Evolutionary conservation across 768 basidiomycete species (phyloP), one percentile per base, ranked within the genome.

Genomic region (Kwoniella sp.): DNA sequence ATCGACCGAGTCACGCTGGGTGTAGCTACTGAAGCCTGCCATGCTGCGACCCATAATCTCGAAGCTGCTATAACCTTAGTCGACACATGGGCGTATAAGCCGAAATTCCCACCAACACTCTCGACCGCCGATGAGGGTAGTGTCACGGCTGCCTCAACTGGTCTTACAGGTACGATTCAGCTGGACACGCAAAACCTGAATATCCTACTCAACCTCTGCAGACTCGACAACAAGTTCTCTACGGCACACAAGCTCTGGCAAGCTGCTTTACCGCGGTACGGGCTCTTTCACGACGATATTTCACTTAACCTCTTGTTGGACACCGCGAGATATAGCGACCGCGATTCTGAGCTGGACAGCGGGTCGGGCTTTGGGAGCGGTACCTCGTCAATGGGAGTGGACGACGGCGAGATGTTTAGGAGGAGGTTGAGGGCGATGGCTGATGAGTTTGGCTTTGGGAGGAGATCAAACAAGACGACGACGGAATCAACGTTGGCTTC

Each of bases 301-400:
- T 85, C 88, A 29, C 83, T 92, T 56, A 82, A 83, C 48, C 81
- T 87, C 57, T 72, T 92, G 12, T 82, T 91, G 52, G 83, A 86
- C 56, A 82, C 86, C 1, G 87, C 88, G 1, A 82, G 86, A 2
- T 80, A 83, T 19, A 85, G 86, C 3, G 78, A 81, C 24, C 82
- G 83, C 55, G 77, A 85, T 65, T 85, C 88, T 59, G 83, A 85
- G 24, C 82, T 84, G 9, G 81, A 86, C 9, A 27, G 26, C n/a
- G 15, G 6, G 24, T 27, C 33, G 2, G 21, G 8, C 17, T 44
- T 44, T 3, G 40, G 40, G 10, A 44, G 8, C 17, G 40, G 40
- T 19, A 15, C 40, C 17, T 10, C 17, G 40, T 44, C 40, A 19
- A 44, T 15, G 10, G 40, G 40, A 44, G 36, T 52, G 24, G 48